Conservation (phyloP, 176 grass and related monocot genomes). For the Guadua angustifolia region DNA sequence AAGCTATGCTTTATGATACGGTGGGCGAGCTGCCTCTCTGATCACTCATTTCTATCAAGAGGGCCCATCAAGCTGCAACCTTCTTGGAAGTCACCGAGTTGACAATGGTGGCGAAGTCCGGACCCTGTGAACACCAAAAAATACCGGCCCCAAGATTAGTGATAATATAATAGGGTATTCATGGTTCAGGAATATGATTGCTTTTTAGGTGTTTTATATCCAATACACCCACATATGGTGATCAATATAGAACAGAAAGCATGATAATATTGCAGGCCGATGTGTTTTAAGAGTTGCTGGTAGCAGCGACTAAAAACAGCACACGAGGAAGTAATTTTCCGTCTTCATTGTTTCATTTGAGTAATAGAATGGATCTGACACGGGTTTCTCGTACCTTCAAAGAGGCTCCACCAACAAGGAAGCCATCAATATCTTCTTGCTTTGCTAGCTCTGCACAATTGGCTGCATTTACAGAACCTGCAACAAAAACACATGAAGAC, state of each 20-base stretch:
- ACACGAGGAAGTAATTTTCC: not conserved
- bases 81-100: constrained; percentile 97
- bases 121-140: constrained; percentile 48
- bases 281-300: not conserved
- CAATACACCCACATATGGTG: not conserved
- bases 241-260: not conserved
- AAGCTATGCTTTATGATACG: not conserved
- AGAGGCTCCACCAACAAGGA: constrained; percentile 95
- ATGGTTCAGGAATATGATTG: not conserved
- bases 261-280: not conserved
- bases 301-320: not conserved
- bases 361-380: not conserved
- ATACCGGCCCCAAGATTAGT: not conserved
- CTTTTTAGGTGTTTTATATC: not conserved
- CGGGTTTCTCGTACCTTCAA: constrained; percentile 66
- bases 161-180: not conserved
- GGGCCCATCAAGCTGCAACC: constrained; percentile 68
- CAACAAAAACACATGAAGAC: constrained; percentile 30
- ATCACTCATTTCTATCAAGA: constrained; percentile 32
- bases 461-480: constrained; percentile 87
- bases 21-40: constrained; percentile 13
- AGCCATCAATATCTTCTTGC: constrained; percentile 97
- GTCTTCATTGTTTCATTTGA: not conserved
- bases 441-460: constrained; percentile 91
- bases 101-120: constrained; percentile 83